Evolutionary conservation across 2,329 filamentous ascomycete genomes (phyloP), one percentile per base, ranked within the genome.

Genomic region (Clonostachys rhizophaga): DNA sequence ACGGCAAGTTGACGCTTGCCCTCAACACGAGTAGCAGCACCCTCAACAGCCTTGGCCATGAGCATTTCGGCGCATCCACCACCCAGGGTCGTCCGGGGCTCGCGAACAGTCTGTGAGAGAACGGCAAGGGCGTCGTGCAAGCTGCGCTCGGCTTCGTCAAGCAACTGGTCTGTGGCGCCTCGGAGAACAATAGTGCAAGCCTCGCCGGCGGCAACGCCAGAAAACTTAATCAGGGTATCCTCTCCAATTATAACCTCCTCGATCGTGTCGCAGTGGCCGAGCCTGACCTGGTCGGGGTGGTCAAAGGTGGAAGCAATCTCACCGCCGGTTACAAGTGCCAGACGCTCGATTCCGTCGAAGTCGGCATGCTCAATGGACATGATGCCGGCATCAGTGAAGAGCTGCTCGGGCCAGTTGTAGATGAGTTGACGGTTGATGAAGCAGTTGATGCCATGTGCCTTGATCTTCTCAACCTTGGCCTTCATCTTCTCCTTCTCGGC

Each of bases 341-440:
- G 71, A 40, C 94, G 83, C 76, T 99, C 94, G 55, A 99, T 95
- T 54, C 94, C 94, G 64, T 99, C 94, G 63, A 99, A 99, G 72
- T 99, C 94, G 55, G 94, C 94, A 67, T 99, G 94, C 75, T 99
- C 94, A 58, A 99, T 99, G 30, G 91, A 96, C 78, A 95, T 89
- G 70, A 99, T 97, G 52, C 94, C 94, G 8, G 91, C 92, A 67
- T 99, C 94, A 35, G 92, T 91, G 64, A 99, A 99, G 42, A 99
- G 86, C 72, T 99, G 94, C 71, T 99, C 94, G 6, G 94, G 94
- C 94, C 94, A 99, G 79, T 99, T 99, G 80, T 99, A 99, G 73
- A 99, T 99, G 54, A 99, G 83, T 69, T 99, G 94, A 58, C 94
- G 81, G 81, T 99, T 99, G 70, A 99, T 96, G 70, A 99, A 99